phyloP scores from a whole-genome alignment of 1,284 basidiomycete species.

The Ustanciosporium gigantosporum region DNA sequence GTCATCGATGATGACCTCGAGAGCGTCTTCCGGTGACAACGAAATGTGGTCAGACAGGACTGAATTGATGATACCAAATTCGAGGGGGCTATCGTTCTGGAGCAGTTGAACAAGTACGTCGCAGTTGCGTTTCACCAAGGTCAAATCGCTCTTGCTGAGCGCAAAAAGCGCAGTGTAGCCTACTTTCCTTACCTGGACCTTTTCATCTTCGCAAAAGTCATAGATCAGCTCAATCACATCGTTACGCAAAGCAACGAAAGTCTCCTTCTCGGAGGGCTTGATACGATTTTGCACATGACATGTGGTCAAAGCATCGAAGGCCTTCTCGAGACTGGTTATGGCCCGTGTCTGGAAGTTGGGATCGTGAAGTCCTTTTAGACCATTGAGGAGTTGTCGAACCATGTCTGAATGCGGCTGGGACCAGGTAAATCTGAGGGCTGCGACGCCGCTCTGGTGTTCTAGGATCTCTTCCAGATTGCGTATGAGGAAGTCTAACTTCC shows the following conservation, averaged over 20 bases:
- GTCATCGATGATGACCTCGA: conserved; percentile 8
- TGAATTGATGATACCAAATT: conserved; percentile 1
- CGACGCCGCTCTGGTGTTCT: too few species aligned
- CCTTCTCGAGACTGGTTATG: not conserved
- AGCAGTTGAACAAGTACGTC: conserved; percentile 10
- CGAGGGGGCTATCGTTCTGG: conserved; percentile 3
- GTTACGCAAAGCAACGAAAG: not conserved
- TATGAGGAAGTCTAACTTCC: not conserved
- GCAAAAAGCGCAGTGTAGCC: conserved; percentile 3
- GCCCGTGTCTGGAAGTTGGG: not conserved
- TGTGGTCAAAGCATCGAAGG: not conserved
- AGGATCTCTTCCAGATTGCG: too few species aligned
- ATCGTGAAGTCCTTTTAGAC: not conserved
- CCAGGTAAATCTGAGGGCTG: not conserved
- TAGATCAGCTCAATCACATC: conserved; percentile 4
- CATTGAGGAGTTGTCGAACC: conserved; percentile 3
- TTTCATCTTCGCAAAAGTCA: conserved; percentile 10
- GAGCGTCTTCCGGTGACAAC: conserved; percentile 1
- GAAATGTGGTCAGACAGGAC: conserved; percentile 4
- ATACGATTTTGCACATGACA: not conserved
- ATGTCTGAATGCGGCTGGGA: not conserved
- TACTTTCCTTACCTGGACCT: not conserved
- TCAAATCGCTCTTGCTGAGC: conserved; percentile 8
- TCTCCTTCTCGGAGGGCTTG: not conserved
- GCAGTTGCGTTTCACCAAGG: conserved; percentile 6